phyloP scores from a whole-genome alignment of 23 red algal species.

The Gracilaria gracilis region DNA sequence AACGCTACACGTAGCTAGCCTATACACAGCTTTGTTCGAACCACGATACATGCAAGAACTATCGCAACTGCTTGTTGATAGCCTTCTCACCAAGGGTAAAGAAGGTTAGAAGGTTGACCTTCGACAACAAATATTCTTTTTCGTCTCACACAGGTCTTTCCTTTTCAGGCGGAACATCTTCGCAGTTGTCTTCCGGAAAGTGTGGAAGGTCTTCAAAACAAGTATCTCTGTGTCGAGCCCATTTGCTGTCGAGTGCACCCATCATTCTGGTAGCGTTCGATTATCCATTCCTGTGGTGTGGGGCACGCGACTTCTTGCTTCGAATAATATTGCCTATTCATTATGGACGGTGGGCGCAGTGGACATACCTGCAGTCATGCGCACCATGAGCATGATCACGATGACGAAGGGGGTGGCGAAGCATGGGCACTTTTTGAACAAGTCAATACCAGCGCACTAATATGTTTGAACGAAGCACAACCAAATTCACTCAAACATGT shows the following conservation, averaged over 20 bases:
- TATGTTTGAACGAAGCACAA: slow-evolving; percentile 75
- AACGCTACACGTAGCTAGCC: too few relatives aligned
- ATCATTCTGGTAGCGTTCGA: not conserved
- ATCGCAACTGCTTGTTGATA: too few relatives aligned
- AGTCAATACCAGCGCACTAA: slow-evolving; percentile 59
- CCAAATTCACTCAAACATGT: slow-evolving; percentile 62
- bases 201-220: too few relatives aligned
- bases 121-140: too few relatives aligned
- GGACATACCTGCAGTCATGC: slow-evolving; percentile 59
- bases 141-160: too few relatives aligned
- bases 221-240: too few relatives aligned
- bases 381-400: slow-evolving; percentile 78
- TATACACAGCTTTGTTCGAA: too few relatives aligned
- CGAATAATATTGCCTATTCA: not conserved
- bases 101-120: too few relatives aligned
- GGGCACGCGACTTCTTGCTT: not conserved
- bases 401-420: slow-evolving; percentile 63
- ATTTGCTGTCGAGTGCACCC: not conserved
- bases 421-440: slow-evolving; percentile 84
- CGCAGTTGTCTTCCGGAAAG: too few relatives aligned
- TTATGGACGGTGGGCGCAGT: slow-evolving; percentile 31
- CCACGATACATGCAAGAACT: too few relatives aligned
- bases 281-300: not conserved
- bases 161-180: too few relatives aligned
- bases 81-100: too few relatives aligned